phyloP scores from a whole-genome alignment of 352 stramenopile species.

The Ophiocytium majus region DNA sequence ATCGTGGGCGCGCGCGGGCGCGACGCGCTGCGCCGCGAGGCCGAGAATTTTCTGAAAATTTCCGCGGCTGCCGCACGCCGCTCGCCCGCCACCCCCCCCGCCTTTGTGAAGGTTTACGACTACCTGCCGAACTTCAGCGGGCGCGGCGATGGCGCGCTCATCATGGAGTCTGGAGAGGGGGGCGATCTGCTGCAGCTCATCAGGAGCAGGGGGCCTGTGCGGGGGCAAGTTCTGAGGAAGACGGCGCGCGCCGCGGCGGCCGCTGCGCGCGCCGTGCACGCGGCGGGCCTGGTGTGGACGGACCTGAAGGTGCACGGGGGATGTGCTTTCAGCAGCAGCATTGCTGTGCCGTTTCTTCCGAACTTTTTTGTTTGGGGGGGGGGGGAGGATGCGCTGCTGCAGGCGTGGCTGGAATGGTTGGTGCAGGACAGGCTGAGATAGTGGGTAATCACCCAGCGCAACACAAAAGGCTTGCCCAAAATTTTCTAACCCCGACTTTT shows the following conservation, averaged over 20 bases:
- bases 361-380: too few relatives aligned
- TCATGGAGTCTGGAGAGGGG: slow-evolving; percentile 14
- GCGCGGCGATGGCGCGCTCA: not conserved
- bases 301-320: slow-evolving; percentile 55
- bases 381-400: too few relatives aligned
- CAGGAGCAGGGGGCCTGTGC: not conserved
- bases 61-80: too few relatives aligned
- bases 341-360: too few relatives aligned
- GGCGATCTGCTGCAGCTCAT: slow-evolving; percentile 17
- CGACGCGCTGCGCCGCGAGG: not conserved
- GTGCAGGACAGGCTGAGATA: too few relatives aligned
- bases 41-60: not conserved
- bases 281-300: slow-evolving; percentile 46
- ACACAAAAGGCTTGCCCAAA: too few relatives aligned
- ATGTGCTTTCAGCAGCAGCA: too few relatives aligned
- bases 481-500: too few relatives aligned
- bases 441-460: too few relatives aligned
- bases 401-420: too few relatives aligned
- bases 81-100: too few relatives aligned
- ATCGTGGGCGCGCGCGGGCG: not conserved
- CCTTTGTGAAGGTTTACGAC: not conserved
- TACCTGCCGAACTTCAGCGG: slow-evolving; percentile 2
- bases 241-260: not conserved
- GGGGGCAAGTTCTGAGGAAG: not conserved
- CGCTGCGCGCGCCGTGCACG: slow-evolving; percentile 29